Evolutionary conservation across 371 early-diverging fungal species (phyloP).

Genomic region (Coemansia sp.): DNA sequence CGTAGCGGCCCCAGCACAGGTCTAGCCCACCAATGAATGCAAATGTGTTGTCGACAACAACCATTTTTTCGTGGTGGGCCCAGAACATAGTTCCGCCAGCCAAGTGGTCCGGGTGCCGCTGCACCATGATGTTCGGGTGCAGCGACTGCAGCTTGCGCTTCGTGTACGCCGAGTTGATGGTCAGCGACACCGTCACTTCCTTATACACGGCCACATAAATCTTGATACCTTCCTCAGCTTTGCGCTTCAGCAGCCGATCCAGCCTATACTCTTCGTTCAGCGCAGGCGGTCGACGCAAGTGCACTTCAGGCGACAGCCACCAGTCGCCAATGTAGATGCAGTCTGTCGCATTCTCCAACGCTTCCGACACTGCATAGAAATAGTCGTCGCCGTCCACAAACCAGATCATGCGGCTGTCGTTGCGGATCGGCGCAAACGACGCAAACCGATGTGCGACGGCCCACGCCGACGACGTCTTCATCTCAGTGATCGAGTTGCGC

Average conservation of each 20-base stretch:
- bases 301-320: constrained; percentile 87
- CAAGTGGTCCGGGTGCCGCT: constrained; percentile 84
- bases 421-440: constrained; percentile 81
- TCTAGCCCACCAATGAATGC: constrained; percentile 93
- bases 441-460: constrained; percentile 67
- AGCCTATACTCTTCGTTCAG: constrained; percentile 75
- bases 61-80: constrained; percentile 91
- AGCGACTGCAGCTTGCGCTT: constrained; percentile 73
- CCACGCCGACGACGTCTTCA: constrained; percentile 70
- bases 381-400: constrained; percentile 85
- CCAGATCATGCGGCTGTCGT: constrained; percentile 64
- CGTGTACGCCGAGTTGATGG: constrained; percentile 79
- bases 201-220: constrained; percentile 90
- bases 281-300: constrained; percentile 74
- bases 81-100: constrained; percentile 74
- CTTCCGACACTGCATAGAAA: constrained; percentile 76
- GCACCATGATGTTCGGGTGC: constrained; percentile 81
- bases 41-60: constrained; percentile 76
- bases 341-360: constrained; percentile 70
- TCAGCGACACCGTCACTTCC: constrained; percentile 79
- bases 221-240: constrained; percentile 85
- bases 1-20: constrained; percentile 89
- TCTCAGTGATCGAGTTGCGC: constrained; percentile 60
- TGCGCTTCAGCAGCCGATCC: constrained; percentile 76
- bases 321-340: constrained; percentile 88